Base-by-base conservation (phyloP, 768 basidiomycete genomes). In the Lyophyllum decastes region DNA sequence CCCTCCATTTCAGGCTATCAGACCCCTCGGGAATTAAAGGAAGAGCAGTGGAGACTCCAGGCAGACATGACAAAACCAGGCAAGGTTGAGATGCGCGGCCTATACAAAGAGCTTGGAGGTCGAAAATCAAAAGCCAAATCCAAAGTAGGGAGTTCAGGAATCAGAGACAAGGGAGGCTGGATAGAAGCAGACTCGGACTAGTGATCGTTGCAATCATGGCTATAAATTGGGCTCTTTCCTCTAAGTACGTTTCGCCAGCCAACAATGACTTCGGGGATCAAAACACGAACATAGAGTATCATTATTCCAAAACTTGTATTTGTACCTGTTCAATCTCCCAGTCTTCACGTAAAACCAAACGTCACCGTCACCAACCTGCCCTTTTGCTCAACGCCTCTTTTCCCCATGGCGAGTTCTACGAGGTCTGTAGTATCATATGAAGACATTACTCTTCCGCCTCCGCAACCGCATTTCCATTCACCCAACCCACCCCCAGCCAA, bases 21-120 rank as follows among this genome's bases (percentile, higher is more conserved):
- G 67, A 94, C 92, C 0, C 92, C 92, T 8, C 79, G 84, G 25
- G 92, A 94, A 67, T 60, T 87, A 22, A 86, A 85, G 34, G 92
- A 94, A 64, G 92, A 92, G 66, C 82, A 80, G 60, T 94, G 92
- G 88, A 77, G 73, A 55, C 68, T 70, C 34, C 82, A 84, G 60
- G 82, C 82, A 5, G 83, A 87, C 44, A 72, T 73, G 0, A 63
- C 77, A 19, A 77, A 73, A 19, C 92, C 90, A 26, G 83, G 84
- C 48, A 96, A 95, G 73, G 58, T 84, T 2, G 92, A 94, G 71
- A 93, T 94, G 89, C 83, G 94, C 40, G 90, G 89, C 65, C 87
- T 89, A 81, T 97, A 96, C 76, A 95, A 95, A 74, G 89, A 92
- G 55, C 75, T 95, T 10, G 90, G 89, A 19, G 94, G 94, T 16